Conservation (phyloP, 495 filamentous ascomycete genomes). For the Hypoxylon subgilvum region DNA sequence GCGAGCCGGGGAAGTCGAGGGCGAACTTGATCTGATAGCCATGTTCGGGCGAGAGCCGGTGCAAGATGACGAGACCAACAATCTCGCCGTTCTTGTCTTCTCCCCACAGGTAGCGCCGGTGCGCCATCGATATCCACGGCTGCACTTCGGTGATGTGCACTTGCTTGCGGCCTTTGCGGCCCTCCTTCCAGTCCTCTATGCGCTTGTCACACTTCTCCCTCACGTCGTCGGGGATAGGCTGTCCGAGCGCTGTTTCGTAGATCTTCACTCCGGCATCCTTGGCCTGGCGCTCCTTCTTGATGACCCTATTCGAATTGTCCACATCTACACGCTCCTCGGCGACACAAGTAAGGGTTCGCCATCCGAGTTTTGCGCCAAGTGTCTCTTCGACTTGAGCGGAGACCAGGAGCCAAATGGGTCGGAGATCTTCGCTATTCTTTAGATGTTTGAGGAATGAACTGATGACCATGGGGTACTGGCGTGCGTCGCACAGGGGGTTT, state of each 20-base stretch:
- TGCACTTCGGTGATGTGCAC: constrained; percentile 84
- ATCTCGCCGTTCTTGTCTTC: constrained; percentile 69
- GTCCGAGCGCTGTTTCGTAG: constrained; percentile 65
- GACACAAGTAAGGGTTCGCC: constrained; percentile 83
- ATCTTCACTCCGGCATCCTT: constrained; percentile 80
- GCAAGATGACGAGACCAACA: constrained; percentile 73
- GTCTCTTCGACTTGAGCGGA: constrained; percentile 72
- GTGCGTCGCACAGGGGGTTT: constrained; percentile 75
- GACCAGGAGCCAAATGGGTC: constrained; percentile 82
- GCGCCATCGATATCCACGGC: constrained; percentile 77
- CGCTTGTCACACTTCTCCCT: constrained; percentile 69
- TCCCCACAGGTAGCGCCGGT: constrained; percentile 83
- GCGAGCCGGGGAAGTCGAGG: constrained; percentile 80
- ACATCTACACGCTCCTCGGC: constrained; percentile 81
- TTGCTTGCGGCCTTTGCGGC: constrained; percentile 76
- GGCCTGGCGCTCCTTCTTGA: constrained; percentile 68
- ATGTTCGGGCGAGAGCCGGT: constrained; percentile 73
- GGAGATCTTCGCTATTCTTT: constrained; percentile 70
- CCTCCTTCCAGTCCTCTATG: constrained; percentile 76
- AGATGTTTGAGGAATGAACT: constrained; percentile 73
- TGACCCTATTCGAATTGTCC: constrained; percentile 69
- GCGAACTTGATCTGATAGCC: constrained; percentile 90
- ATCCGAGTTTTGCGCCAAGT: constrained; percentile 75
- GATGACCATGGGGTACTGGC: constrained; percentile 73
- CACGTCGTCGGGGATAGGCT: constrained; percentile 66